Base-by-base conservation (phyloP, 495 filamentous ascomycete species). In the Cudoniella acicularis region DNA sequence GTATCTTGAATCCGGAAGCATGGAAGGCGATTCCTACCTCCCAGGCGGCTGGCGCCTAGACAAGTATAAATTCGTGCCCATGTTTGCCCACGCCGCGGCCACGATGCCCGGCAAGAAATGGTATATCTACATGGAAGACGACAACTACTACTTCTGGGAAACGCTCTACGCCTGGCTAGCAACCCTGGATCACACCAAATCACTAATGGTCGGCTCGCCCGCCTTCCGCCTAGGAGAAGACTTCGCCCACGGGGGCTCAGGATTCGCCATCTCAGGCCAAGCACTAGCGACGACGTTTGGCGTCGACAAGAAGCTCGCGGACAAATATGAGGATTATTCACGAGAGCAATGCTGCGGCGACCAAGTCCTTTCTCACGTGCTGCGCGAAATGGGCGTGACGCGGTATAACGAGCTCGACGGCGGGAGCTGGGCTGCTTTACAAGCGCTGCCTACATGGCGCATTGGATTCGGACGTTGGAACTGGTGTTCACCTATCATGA, bases 41-140 rank as follows among this genome's bases (percentile, higher is more conserved):
- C 57, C 36, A 63, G 27, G 53, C 61, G 64, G 11, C 4, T 40
- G 50, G 67, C 57, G 13, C 65, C 22, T 36, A n/a, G 60, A 49
- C 65, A 65, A 49, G 63, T 64, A 49, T 64, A 69, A 51, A 17
- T 22, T 21, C 54, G 30, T 30, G 8, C 63, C 18, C 60, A 62
- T 57, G 23, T 42, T 52, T 41, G 21, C 21, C n/a, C 42, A 47
- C 42, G 13, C 45, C 45, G 41, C 42, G 16, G 22, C 8, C 20
- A 30, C 42, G 61, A 62, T 54, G 64, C 67, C 8, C 2, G 67
- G 47, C 1, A 69, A 50, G 48, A 65, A 69, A 47, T 69, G 64
- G 41, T 67, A 69, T 8, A 67, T 47, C 16, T 51, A 51, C 48
- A 51, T 51, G 48, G 62, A 61, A 30, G 66, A 69, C 0, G 67